These are phyloP conservation scores for Vitis riparia DNA, from an alignment of 164 flowering plant genomes.

Conservation along the genomic window DNA sequence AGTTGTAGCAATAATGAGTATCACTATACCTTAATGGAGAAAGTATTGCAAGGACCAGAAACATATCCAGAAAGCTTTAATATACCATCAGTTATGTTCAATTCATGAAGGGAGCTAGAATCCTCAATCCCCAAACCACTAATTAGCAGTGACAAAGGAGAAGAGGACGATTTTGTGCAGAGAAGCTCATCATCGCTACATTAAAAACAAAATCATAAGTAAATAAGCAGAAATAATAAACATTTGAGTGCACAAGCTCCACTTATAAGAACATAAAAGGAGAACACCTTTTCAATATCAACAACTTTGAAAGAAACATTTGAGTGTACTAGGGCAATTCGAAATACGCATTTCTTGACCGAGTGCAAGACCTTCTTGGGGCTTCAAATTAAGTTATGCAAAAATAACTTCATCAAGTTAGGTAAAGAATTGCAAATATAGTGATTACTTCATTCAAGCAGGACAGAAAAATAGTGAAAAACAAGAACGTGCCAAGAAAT, in stretches of 20 bases:
- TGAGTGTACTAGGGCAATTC: constrained; percentile 73
- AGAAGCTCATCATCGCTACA: constrained; percentile 73
- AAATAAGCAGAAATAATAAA: constrained; percentile 6
- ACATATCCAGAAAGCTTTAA: constrained; percentile 72
- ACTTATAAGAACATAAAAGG: background rate
- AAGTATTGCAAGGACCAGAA: constrained; percentile 45
- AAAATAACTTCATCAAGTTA: constrained; percentile 18
- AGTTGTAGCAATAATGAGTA: background rate
- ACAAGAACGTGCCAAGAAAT: constrained; percentile 5
- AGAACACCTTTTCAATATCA: constrained; percentile 75
- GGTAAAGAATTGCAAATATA: background rate
- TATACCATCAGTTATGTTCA: constrained; percentile 50
- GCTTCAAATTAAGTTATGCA: constrained; percentile 41
- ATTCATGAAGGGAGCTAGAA: constrained; percentile 41
- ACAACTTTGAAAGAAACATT: constrained; percentile 61
- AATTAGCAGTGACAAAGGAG: constrained; percentile 63
- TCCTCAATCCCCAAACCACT: constrained; percentile 60
- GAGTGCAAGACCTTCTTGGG: constrained; percentile 76
- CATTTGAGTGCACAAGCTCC: background rate
- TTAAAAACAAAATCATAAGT: constrained; percentile 5
- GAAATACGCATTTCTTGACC: constrained; percentile 64
- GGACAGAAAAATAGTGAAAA: background rate
- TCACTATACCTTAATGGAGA: constrained; percentile 58
- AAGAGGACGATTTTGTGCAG: constrained; percentile 44
- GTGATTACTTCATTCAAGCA: background rate